Conservation (phyloP, 129 eudicot species). For the Erigeron canadensis region DNA sequence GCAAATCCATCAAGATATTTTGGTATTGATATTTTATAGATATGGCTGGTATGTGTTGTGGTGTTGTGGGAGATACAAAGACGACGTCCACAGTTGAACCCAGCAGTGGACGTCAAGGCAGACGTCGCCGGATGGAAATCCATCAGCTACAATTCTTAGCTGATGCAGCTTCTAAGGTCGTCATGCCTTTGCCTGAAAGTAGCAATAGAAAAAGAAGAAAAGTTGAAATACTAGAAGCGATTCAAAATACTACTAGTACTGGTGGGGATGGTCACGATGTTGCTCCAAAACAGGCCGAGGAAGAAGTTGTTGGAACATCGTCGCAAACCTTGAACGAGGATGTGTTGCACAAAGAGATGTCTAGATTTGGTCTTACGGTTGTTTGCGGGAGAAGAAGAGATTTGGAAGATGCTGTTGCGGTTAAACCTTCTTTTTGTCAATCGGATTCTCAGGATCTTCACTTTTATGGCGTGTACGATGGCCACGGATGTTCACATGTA, state of each 20-base stretch:
- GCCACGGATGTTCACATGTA: conserved; percentile 99
- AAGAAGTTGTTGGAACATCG: conserved; percentile 2
- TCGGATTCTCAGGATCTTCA: conserved; percentile 33
- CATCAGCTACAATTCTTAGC: conserved; percentile 57
- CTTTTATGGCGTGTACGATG: conserved; percentile 91
- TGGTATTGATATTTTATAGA: background rate
- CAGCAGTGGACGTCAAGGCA: conserved; percentile 44
- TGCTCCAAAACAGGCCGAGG: background rate
- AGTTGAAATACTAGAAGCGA: conserved; percentile 20
- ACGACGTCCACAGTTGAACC: conserved; percentile 54
- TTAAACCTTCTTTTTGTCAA: conserved; percentile 62
- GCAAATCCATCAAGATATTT: background rate
- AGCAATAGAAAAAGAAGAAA: conserved; percentile 42
- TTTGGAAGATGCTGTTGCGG: conserved; percentile 94
- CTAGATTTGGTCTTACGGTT: conserved; percentile 78
- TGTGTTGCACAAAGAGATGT: conserved; percentile 27
- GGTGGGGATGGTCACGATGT: too few species aligned
- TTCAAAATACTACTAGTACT: conserved; percentile 1
- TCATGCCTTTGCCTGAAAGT: conserved; percentile 31
- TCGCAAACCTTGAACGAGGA: background rate
- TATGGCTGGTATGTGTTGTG: conserved; percentile 92
- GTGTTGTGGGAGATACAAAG: conserved; percentile 70
- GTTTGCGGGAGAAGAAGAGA: conserved; percentile 95
- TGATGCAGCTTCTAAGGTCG: conserved; percentile 47
- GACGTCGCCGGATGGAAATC: conserved; percentile 70